These are phyloP conservation scores for Picea glauca DNA, from an alignment of 75 land plant genomes.

Conservation along the genomic window DNA sequence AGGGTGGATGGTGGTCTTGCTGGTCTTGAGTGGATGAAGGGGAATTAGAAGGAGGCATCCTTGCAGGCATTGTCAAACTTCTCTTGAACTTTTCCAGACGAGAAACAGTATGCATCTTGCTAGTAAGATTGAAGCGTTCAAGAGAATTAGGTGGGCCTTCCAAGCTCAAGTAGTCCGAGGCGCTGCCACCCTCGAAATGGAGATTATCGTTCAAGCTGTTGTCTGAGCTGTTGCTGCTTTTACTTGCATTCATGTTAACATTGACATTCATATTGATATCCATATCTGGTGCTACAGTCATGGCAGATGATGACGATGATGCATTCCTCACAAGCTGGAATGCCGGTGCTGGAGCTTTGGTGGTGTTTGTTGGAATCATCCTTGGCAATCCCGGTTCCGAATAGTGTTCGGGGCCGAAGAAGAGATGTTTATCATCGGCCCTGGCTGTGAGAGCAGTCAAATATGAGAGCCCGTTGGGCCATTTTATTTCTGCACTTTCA, in stretches of 20 bases:
- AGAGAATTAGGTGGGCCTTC: slow-evolving; percentile 31
- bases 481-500: slow-evolving; percentile 43
- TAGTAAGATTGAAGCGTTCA: background rate
- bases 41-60: slow-evolving; percentile 46
- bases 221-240: slow-evolving; percentile 16
- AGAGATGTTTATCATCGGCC: slow-evolving; percentile 55
- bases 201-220: slow-evolving; percentile 2
- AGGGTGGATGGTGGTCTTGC: slow-evolving; percentile 18
- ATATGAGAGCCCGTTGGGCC: slow-evolving; percentile 71
- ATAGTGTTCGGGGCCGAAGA: slow-evolving; percentile 31
- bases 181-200: slow-evolving; percentile 6
- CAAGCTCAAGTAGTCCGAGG: slow-evolving; percentile 56
- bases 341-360: background rate
- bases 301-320: background rate
- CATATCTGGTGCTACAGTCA: background rate
- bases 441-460: slow-evolving; percentile 66
- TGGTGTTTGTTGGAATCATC: slow-evolving; percentile 15
- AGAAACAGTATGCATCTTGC: slow-evolving; percentile 1
- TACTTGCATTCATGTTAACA: background rate
- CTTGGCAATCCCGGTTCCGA: background rate
- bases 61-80: slow-evolving; percentile 69
- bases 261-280: too few species aligned
- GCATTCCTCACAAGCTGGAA: background rate
- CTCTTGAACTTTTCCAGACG: slow-evolving; percentile 54
- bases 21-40: slow-evolving; percentile 39